Evolutionary conservation across 495 filamentous ascomycete genomes (phyloP).

Genomic region (Tuber umbilicatum): DNA sequence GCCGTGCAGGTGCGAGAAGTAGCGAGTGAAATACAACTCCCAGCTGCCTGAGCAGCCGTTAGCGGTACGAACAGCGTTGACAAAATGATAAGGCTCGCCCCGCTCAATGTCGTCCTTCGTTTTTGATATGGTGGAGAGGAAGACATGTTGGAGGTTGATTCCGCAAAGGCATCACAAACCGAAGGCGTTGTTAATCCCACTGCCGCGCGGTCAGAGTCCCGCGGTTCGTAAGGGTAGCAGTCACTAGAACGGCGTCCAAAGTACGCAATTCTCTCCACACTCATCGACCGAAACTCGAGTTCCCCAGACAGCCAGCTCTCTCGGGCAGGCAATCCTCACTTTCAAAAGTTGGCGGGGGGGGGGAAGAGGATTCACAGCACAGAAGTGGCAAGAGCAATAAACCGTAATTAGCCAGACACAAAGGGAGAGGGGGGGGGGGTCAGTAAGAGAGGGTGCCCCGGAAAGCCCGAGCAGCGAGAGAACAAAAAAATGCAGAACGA

Average conservation of each 20-base stretch:
- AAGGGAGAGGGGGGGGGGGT: not conserved
- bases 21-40: slow-evolving; percentile 66
- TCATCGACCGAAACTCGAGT: slow-evolving; percentile 30
- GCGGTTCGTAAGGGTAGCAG: slow-evolving; percentile 9
- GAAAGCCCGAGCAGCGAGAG: not conserved
- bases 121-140: slow-evolving; percentile 21
- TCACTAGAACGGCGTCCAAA: slow-evolving; percentile 25
- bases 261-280: slow-evolving; percentile 29
- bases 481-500: not conserved
- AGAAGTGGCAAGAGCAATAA: slow-evolving; percentile 17
- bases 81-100: slow-evolving; percentile 22
- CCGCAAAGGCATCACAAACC: slow-evolving; percentile 24
- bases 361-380: slow-evolving; percentile 14
- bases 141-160: slow-evolving; percentile 21
- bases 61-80: slow-evolving; percentile 28
- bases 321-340: slow-evolving; percentile 35
- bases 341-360: slow-evolving; percentile 25
- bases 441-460: not conserved
- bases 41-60: slow-evolving; percentile 27
- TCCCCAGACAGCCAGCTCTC: slow-evolving; percentile 31
- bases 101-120: slow-evolving; percentile 34
- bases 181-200: slow-evolving; percentile 5
- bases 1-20: slow-evolving; percentile 76
- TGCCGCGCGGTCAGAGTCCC: slow-evolving; percentile 9
- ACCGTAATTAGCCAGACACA: slow-evolving; percentile 1